These are phyloP conservation scores for Aspergillus carbonarius DNA, from an alignment of 2,329 filamentous ascomycete species.

Conservation along the genomic window DNA sequence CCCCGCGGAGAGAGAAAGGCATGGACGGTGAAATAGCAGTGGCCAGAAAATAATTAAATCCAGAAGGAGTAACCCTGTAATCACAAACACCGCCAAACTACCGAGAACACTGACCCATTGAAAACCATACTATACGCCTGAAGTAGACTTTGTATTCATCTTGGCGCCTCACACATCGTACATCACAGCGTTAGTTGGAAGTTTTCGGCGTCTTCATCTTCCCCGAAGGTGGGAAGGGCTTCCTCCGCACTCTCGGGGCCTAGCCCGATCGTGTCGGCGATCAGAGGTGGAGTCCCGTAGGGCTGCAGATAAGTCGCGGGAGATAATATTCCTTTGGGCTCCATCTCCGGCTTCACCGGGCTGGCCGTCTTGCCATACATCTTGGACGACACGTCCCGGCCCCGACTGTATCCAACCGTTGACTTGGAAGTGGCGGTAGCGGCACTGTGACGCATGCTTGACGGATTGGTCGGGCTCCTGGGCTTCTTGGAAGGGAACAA, in stretches of 20 bases:
- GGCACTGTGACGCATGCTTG: constrained; percentile 57
- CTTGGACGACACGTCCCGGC: constrained; percentile 50
- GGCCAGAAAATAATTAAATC: neutral
- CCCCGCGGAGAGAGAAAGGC: neutral
- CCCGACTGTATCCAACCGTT: constrained; percentile 82
- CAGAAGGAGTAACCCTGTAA: neutral
- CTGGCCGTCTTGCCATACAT: constrained; percentile 28
- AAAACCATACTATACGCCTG: neutral
- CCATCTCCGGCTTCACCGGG: constrained; percentile 21
- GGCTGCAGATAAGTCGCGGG: constrained; percentile 45
- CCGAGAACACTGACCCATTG: neutral
- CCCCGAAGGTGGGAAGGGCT: constrained; percentile 31
- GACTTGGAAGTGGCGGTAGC: constrained; percentile 71
- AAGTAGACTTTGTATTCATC: neutral
- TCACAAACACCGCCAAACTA: neutral
- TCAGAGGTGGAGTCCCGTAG: constrained; percentile 43
- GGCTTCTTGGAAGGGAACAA: constrained; percentile 42
- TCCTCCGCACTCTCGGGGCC: constrained; percentile 28
- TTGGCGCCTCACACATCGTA: neutral
- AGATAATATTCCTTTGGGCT: constrained; percentile 33
- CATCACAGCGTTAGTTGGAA: constrained; percentile 42
- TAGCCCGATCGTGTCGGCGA: constrained; percentile 46
- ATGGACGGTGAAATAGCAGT: neutral
- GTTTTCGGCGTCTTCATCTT: constrained; percentile 39
- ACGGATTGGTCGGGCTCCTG: constrained; percentile 49